These are phyloP conservation scores for Coelastrella sp. DNA, from an alignment of 139 green algal species.

Conservation along the genomic window DNA sequence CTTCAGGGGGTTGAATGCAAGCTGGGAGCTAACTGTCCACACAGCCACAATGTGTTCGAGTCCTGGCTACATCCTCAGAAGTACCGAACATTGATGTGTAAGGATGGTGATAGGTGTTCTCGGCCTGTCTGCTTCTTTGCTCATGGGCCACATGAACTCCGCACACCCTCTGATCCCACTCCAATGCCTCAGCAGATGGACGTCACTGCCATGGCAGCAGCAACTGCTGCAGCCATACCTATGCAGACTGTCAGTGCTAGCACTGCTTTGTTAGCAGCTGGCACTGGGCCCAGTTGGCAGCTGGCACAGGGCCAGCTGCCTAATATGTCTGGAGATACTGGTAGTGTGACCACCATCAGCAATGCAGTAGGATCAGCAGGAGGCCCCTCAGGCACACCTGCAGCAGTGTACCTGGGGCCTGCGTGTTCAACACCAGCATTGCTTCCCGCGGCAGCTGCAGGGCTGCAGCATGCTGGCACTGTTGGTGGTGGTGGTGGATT, in stretches of 20 bases:
- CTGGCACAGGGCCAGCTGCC: neutral
- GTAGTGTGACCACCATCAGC: neutral
- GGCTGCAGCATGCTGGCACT: neutral
- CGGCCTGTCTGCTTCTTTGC: constrained; percentile 43
- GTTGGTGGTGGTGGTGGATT: neutral
- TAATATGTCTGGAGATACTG: neutral
- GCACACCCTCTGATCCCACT: constrained; percentile 23
- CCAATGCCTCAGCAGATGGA: neutral
- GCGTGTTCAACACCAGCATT: neutral
- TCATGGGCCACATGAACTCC: constrained; percentile 32
- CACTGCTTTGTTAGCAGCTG: neutral
- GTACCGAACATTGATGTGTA: constrained; percentile 43
- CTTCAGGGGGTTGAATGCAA: constrained; percentile 27
- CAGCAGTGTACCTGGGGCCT: too few species aligned
- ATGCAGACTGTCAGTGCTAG: neutral
- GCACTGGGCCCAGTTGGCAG: neutral
- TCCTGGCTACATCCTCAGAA: constrained; percentile 25
- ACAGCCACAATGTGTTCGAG: constrained; percentile 46
- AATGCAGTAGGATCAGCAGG: neutral
- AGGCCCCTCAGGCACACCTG: neutral
- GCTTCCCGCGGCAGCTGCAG: neutral
- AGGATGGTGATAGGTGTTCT: constrained; percentile 16
- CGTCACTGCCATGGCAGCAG: neutral
- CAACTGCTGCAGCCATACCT: neutral
- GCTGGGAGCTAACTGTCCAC: constrained; percentile 15